phyloP scores from a whole-genome alignment of 257 asterid genomes.

The Salvia miltiorrhiza region DNA sequence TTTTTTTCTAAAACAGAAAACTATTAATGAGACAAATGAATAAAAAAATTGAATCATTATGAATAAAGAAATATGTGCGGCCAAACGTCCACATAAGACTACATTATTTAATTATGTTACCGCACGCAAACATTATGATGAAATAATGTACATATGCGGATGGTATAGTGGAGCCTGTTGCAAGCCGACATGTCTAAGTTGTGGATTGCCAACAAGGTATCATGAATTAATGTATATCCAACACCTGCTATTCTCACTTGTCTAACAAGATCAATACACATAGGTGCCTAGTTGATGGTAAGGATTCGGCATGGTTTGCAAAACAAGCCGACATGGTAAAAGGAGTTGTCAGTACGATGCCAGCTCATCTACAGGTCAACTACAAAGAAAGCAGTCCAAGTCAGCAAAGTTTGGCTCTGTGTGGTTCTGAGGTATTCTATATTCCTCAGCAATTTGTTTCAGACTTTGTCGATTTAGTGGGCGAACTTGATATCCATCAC shows the following conservation, averaged over 20 bases:
- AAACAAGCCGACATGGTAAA: constrained; percentile 40
- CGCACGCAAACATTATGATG: too few relatives aligned
- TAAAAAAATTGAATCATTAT: too few relatives aligned
- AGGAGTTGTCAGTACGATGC: constrained; percentile 38
- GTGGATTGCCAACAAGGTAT: constrained; percentile 51
- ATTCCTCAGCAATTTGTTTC: constrained; percentile 34
- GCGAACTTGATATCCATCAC: constrained; percentile 41
- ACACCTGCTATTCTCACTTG: background rate
- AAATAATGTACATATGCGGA: too few relatives aligned
- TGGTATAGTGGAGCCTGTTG: constrained; percentile 42
- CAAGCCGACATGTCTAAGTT: constrained; percentile 43
- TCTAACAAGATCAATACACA: constrained; percentile 1
- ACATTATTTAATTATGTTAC: too few relatives aligned
- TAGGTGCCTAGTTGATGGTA: constrained; percentile 29
- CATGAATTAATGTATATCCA: background rate
- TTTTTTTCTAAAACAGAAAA: too few relatives aligned
- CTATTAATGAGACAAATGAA: too few relatives aligned
- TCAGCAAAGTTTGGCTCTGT: constrained; percentile 36
- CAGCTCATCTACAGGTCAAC: constrained; percentile 47
- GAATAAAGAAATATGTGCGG: too few relatives aligned
- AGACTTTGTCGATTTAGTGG: constrained; percentile 43
- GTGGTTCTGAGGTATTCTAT: constrained; percentile 39
- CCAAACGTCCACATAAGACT: too few relatives aligned
- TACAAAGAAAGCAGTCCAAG: constrained; percentile 40
- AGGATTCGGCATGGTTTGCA: constrained; percentile 31